Evolutionary conservation across 306 rosid genomes (phyloP), one percentile per base, ranked within the genome.

Genomic region (Herpetospermum pedunculosum): DNA sequence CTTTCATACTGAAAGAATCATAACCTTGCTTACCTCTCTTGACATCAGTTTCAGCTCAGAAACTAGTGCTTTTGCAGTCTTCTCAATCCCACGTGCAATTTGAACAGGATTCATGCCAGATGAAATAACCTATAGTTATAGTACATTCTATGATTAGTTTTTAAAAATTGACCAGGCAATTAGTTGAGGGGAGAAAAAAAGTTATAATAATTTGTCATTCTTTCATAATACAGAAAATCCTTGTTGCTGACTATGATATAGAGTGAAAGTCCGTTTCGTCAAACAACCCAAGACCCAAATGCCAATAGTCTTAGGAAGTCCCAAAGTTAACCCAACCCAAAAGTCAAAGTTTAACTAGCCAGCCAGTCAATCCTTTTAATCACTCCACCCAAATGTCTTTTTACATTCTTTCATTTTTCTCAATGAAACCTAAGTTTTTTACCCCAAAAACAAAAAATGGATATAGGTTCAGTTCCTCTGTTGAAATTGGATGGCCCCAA

Each of bases 21-120:
- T 18, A 74, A 85, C 47, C 32, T 53, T 8, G 49, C 48, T 68
- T 75, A 90, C 98, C 85, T 88, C 88, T 87, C 93, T 87, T 34
- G 98, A 90, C 83, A 90, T 88, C 72, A 80, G 80, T 57, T 49
- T 83, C 74, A 92, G 93, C 84, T 92, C 96, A 72, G 92, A 77
- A 77, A 90, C 93, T 75, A 92, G 93, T 58, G 96, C 92, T 8
- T 64, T 58, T 15, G 96, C 94, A 4, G 96, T 93, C 77, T 89
- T 93, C 70, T 93, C 96, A 49, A 93, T 93, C 64, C 98, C 97
- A 11, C 96, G 89, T 70, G 88, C 86, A 82, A 93, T 81, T 86
- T 93, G 98, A 76, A 91, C 77, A 69, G 98, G 98, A 81, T 91
- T 93, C 90, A 86, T 83, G 76, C 96, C 97, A 72, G 94, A 88